Evolutionary conservation across 352 stramenopile genomes (phyloP), one percentile per base, ranked within the genome.

Genomic region (Globisporangium alternatum): DNA sequence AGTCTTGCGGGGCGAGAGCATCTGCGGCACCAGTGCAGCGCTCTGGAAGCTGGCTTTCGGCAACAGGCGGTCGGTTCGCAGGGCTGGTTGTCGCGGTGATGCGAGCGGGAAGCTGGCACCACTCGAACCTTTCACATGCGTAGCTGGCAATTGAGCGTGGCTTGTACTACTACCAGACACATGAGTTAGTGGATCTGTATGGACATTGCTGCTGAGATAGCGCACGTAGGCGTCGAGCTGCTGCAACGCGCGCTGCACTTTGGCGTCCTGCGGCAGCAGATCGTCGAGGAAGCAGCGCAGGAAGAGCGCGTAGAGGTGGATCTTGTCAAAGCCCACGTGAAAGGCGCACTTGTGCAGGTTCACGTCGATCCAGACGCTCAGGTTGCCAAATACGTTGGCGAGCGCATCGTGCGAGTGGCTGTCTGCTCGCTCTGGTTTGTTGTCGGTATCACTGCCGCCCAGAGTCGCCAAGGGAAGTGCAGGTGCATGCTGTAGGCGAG

Each of bases 301-400:
- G 31, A 84, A 66, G 6, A 63, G 45, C 8, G 58, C 43, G 31
- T 81, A 79, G 53, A 84, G 41, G 10, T 64, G 60, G 19, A 70
- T 55, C 47, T 81, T 84, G 45, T 72, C 71, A 53, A 67, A 73
- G 0, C 76, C 76, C 3, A 67, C 69, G 51, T 78, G 74, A 49
- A 54, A 68, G 15, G 28, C 33, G 22, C 61, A 64, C 39, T 49
- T 58, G 33, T 55, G 56, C 35, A 72, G 45, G 19, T 49, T 52
- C 35, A 66, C 62, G 54, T 80, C 69, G n/a, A 81, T 66, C 76
- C 76, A 84, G 19, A 77, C 76, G 7, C 59, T 67, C 22, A 84
- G 37, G 58, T 81, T 80, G 13, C 53, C 60, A 30, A 84, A 80
- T 19, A 73, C 67, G 13, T 65, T 66, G 13, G 64, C 65, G 31